phyloP scores from a whole-genome alignment of 176 grass and related monocot species.

The Puya raimondii region DNA sequence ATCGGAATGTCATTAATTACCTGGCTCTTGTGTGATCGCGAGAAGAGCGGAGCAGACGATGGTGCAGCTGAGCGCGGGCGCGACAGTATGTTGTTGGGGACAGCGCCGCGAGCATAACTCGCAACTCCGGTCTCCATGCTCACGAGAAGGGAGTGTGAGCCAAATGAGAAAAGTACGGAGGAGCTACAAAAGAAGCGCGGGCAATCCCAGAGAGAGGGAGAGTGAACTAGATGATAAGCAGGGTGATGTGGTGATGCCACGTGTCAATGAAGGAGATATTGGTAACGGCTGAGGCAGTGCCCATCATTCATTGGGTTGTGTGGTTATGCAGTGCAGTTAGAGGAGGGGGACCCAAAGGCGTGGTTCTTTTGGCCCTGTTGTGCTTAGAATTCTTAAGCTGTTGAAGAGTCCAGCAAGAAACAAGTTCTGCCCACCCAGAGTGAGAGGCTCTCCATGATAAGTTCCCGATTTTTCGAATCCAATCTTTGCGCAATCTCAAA shows the following conservation, averaged over 20 bases:
- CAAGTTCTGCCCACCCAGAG: too few relatives aligned
- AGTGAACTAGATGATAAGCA: slow-evolving; percentile 19
- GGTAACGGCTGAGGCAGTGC: slow-evolving; percentile 11
- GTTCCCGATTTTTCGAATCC: too few relatives aligned
- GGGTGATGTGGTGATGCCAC: slow-evolving; percentile 18
- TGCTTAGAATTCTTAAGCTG: too few relatives aligned
- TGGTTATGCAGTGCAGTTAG: slow-evolving; percentile 13
- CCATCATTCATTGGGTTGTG: slow-evolving; percentile 29
- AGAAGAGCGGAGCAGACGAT: slow-evolving; percentile 38
- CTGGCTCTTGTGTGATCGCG: slow-evolving; percentile 41
- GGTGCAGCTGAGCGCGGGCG: slow-evolving; percentile 38
- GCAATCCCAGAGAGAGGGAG: not conserved
- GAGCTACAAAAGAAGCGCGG: too few relatives aligned
- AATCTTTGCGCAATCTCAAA: too few relatives aligned
- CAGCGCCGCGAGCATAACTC: slow-evolving; percentile 35
- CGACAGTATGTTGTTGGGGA: slow-evolving; percentile 31
- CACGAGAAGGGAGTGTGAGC: not conserved
- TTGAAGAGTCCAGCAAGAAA: too few relatives aligned
- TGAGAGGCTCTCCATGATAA: too few relatives aligned
- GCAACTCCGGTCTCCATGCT: slow-evolving; percentile 69
- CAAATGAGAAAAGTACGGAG: not conserved
- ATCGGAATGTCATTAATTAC: slow-evolving; percentile 12
- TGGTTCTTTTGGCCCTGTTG: too few relatives aligned
- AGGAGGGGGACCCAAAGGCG: not conserved
- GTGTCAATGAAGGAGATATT: slow-evolving; percentile 49